These are phyloP conservation scores for Arabidopsis lyrata DNA, from an alignment of 441 rosid genomes.

Conservation along the genomic window DNA sequence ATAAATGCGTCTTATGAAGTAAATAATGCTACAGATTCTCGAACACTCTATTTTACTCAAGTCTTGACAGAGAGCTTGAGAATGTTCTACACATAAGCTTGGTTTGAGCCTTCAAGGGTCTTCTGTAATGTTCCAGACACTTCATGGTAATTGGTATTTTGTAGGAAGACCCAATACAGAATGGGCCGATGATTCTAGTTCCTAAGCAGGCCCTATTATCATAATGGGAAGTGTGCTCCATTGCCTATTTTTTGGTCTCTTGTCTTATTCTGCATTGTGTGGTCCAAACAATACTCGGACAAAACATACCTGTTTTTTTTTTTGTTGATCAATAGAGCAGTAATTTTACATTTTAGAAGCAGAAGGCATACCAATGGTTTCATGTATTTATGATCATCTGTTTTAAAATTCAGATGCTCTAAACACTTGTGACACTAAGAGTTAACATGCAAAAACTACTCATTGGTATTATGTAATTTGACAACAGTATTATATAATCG, in stretches of 20 bases:
- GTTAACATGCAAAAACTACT: no score
- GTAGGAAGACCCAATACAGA: slow-evolving; percentile 26
- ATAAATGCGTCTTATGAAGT: slow-evolving; percentile 7
- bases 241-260: neutral
- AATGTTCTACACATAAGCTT: neutral
- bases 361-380: neutral
- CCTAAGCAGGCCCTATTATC: slow-evolving; percentile 1
- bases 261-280: neutral
- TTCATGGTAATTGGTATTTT: neutral
- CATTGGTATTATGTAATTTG: slow-evolving; percentile 8
- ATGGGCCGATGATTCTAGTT: slow-evolving; percentile 22
- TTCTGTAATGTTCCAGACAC: slow-evolving; percentile 41
- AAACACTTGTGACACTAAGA: neutral
- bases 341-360: neutral
- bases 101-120: neutral
- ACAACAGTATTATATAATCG: neutral
- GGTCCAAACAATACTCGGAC: slow-evolving; percentile 8
- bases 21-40: slow-evolving; percentile 27
- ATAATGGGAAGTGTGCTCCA: neutral
- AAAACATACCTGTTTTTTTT: neutral
- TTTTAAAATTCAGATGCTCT: neutral
- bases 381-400: neutral
- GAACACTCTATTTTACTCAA: slow-evolving; percentile 27
- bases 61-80: neutral
- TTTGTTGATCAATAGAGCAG: neutral